A percentile compares a stretch with the other conserved stretches of the same genome.
Evolutionary conservation across 495 filamentous ascomycete genomes (phyloP).

Genomic region (Penicillium mononematosum): DNA sequence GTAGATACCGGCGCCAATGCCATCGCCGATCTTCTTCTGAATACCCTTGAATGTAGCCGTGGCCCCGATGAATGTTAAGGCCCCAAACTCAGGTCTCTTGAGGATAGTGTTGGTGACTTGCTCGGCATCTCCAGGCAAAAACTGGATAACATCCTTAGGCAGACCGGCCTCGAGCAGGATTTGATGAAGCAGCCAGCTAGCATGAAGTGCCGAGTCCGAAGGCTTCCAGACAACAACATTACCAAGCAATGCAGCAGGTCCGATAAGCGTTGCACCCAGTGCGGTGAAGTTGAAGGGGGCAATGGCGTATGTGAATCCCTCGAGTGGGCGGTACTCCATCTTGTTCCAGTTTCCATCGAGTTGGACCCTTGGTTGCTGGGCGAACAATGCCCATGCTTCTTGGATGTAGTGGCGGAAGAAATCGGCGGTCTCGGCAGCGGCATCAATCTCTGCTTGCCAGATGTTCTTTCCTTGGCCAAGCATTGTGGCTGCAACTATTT

Average conservation of each 20-base stretch:
- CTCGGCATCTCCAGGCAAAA: slow-evolving; percentile 74
- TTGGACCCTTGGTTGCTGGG: slow-evolving; percentile 63
- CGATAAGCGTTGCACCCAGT: slow-evolving; percentile 74
- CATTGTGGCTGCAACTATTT: slow-evolving; percentile 89
- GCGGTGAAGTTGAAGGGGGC: slow-evolving; percentile 64
- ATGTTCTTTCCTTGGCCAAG: slow-evolving; percentile 94
- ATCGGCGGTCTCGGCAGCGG: slow-evolving; percentile 82
- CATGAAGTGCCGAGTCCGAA: slow-evolving; percentile 70
- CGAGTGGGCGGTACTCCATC: slow-evolving; percentile 74
- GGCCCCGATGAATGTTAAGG: slow-evolving; percentile 77
- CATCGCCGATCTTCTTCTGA: slow-evolving; percentile 68
- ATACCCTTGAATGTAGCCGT: slow-evolving; percentile 73
- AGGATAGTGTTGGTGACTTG: slow-evolving; percentile 70
- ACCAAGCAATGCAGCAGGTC: slow-evolving; percentile 71
- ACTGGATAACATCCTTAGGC: slow-evolving; percentile 75
- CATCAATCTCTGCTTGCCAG: slow-evolving; percentile 96
- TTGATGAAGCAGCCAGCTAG: slow-evolving; percentile 72
- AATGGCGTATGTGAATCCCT: slow-evolving; percentile 59
- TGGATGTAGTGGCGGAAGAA: slow-evolving; percentile 79
- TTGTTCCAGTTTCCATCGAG: slow-evolving; percentile 63
- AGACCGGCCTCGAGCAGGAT: slow-evolving; percentile 81
- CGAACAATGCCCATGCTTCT: slow-evolving; percentile 70
- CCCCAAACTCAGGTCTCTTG: slow-evolving; percentile 64
- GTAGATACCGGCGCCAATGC: slow-evolving; percentile 65
- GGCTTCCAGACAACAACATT: slow-evolving; percentile 90